These are phyloP conservation scores for Saccharum spontaneum DNA, from an alignment of 176 grass and related monocot genomes.

Conservation along the genomic window DNA sequence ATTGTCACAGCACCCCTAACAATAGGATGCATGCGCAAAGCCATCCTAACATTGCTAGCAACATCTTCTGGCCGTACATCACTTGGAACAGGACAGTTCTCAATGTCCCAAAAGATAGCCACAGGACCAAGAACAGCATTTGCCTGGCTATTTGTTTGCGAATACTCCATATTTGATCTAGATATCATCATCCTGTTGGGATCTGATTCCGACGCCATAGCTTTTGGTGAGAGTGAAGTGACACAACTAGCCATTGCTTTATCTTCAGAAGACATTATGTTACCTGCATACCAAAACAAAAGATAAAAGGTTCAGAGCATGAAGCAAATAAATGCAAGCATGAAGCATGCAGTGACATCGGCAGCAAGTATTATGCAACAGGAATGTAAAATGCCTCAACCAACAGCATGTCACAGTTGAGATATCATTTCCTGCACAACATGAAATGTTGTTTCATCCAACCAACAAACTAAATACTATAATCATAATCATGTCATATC, in stretches of 20 bases:
- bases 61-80: conserved; percentile 90
- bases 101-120: conserved; percentile 94
- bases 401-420: conserved; percentile 13
- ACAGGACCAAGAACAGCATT: conserved; percentile 63
- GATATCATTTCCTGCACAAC: not conserved
- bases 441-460: not conserved
- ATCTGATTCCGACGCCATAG: conserved; percentile 38
- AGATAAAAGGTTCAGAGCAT: conserved; percentile 8
- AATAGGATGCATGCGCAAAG: conserved; percentile 70
- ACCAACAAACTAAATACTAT: conserved; percentile 1
- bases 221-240: conserved; percentile 49
- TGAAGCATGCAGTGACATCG: not conserved
- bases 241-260: conserved; percentile 57
- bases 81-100: conserved; percentile 87
- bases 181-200: conserved; percentile 29
- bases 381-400: not conserved
- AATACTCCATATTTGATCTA: conserved; percentile 43
- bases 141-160: conserved; percentile 39
- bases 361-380: not conserved
- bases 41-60: conserved; percentile 79
- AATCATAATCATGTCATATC: not conserved
- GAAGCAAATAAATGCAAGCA: not conserved
- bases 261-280: conserved; percentile 60
- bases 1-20: conserved; percentile 72
- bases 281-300: conserved; percentile 35